Evolutionary conservation across 2,329 filamentous ascomycete species (phyloP), one percentile per base, ranked within the genome.

Genomic region (Talaromyces islandicus): DNA sequence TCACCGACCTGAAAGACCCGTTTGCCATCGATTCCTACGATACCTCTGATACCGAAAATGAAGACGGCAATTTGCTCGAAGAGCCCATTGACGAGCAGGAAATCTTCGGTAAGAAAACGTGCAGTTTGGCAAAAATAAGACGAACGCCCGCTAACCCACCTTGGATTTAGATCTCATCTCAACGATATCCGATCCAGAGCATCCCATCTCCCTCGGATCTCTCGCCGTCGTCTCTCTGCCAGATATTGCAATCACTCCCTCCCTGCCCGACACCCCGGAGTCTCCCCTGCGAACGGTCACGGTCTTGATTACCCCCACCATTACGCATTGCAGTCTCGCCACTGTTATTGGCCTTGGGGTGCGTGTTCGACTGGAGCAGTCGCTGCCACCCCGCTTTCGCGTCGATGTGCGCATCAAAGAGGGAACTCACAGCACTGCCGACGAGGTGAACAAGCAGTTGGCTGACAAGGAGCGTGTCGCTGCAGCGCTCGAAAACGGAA

Each of bases 61-160:
- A 62, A 17, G 78, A 85, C 56, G 84, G 86, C 60, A 85, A 88
- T 61, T 82, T 85, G 54, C 78, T 80, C 1, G 81, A 87, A 38
- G 92, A 97, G 68, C 89, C 90, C 60, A 96, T 99, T 66, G 94
- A 99, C 71, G 91, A 95, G 74, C 94, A 97, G 75, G 94, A 99
- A 76, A 93, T 99, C 48, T 99, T 93, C 72, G 92, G 91, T 94
- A 78, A 48, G 56, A 30, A 19, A 17, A 27, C 12, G 32, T 27
- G 11, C 1, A 35, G 2, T 35, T 14, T 35, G 3, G 10, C 32
- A 38, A 43, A 43, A 19, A 5, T 11, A 2, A 46, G 21, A 46
- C 17, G 3, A 24, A 19, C 25, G 25, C 25, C 25, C 19, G 21
- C n/a, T 24, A 11, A 46, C 10, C 1, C 19, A 9, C 2, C 25